Conservation (phyloP, 768 basidiomycete genomes). For the Podaxis carcinomalis region DNA sequence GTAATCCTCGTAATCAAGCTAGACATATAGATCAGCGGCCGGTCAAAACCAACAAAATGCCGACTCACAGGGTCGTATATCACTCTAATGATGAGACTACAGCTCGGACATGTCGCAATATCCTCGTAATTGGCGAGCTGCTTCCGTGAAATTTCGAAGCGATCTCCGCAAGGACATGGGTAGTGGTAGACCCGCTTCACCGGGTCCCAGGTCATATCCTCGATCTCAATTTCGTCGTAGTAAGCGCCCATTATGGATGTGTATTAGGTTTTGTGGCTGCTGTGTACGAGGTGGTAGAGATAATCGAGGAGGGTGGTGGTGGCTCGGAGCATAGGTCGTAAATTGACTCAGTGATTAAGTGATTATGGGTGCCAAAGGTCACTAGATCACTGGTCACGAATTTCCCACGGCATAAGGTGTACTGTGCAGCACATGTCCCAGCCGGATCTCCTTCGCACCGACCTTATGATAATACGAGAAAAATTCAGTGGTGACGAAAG, state of each 20-base stretch:
- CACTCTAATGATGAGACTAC: conserved; percentile 88
- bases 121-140: conserved; percentile 91
- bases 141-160: conserved; percentile 87
- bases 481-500: too few species aligned
- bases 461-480: too few species aligned
- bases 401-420: too few species aligned
- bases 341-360: not conserved
- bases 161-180: conserved; percentile 96
- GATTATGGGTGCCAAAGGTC: not conserved
- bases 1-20: conserved; percentile 83
- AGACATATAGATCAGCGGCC: conserved; percentile 5
- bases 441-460: too few species aligned
- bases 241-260: conserved; percentile 65
- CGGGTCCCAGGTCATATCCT: conserved; percentile 91
- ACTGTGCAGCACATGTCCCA: too few species aligned
- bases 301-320: not conserved
- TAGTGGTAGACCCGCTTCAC: conserved; percentile 86
- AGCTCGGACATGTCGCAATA: conserved; percentile 94
- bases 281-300: not conserved
- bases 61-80: conserved; percentile 88
- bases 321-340: not conserved
- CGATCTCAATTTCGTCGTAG: conserved; percentile 97
- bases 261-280: not conserved
- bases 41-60: conserved; percentile 8
- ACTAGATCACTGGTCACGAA: not conserved